Evolutionary conservation across 176 grass and related monocot genomes (phyloP).

Genomic region (Paspalum notatum): DNA sequence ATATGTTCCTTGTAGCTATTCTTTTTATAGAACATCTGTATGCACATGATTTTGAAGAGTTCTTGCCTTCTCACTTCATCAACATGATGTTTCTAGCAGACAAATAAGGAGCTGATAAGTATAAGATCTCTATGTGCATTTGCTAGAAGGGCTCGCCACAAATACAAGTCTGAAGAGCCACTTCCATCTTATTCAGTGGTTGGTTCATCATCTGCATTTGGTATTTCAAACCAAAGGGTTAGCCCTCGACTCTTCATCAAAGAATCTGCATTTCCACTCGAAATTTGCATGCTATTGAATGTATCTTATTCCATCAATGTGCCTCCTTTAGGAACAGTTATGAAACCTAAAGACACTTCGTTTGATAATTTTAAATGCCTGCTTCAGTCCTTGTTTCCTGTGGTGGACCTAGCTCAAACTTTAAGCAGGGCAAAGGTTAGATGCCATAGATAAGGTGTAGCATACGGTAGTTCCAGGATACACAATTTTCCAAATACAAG

Average conservation of each 20-base stretch:
- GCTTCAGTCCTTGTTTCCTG: neutral
- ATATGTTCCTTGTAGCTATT: neutral
- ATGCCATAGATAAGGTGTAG: neutral
- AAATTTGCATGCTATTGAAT: conserved; percentile 8
- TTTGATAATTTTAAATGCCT: neutral
- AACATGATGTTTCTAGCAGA: conserved; percentile 55
- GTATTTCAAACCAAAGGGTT: conserved; percentile 78
- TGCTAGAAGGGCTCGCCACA: conserved; percentile 60
- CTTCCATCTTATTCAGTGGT: conserved; percentile 78
- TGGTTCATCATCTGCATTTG: conserved; percentile 73
- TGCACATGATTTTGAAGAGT: neutral
- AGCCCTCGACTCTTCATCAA: conserved; percentile 37
- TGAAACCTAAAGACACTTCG: neutral
- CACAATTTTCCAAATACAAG: neutral
- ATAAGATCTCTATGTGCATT: conserved; percentile 52
- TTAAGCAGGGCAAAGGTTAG: neutral
- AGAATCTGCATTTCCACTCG: conserved; percentile 22
- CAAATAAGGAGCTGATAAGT: conserved; percentile 58
- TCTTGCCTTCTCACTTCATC: conserved; percentile 1
- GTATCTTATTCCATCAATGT: neutral
- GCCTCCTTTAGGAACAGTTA: conserved; percentile 12
- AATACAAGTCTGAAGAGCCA: conserved; percentile 67
- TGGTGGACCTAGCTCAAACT: neutral
- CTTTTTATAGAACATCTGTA: conserved; percentile 29
- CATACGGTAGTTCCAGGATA: neutral